Evolutionary conservation across 257 asterid species (phyloP).

Genomic region (Solanum stenotomum): DNA sequence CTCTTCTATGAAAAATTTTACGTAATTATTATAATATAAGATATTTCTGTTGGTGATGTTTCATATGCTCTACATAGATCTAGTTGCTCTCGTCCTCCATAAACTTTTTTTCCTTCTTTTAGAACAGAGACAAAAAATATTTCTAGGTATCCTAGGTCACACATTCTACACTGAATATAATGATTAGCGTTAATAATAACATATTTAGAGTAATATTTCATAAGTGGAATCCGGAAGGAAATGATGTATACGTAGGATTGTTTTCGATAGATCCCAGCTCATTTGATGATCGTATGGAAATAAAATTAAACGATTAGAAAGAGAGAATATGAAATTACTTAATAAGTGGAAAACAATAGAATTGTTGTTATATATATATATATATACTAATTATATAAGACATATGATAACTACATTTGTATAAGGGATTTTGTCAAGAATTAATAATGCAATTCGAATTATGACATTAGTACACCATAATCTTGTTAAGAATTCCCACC

Average conservation of each 20-base stretch:
- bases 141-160: background rate
- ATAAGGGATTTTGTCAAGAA: background rate
- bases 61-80: background rate
- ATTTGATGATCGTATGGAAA: background rate
- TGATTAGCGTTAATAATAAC: background rate
- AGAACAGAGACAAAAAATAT: background rate
- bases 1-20: background rate
- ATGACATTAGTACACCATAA: background rate
- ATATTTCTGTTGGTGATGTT: background rate
- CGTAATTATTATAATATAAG: background rate
- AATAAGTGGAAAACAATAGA: background rate
- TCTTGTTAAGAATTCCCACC: too few species aligned
- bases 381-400: background rate
- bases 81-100: background rate
- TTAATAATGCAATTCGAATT: background rate
- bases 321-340: background rate
- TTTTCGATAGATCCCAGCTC: background rate
- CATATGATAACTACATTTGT: background rate
- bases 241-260: fast-evolving
- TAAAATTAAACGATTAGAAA: background rate
- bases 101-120: background rate
- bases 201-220: background rate
- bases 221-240: background rate
- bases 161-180: background rate
- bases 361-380: background rate